Conservation (phyloP, 306 rosid species). For the Dalbergia cultrata region DNA sequence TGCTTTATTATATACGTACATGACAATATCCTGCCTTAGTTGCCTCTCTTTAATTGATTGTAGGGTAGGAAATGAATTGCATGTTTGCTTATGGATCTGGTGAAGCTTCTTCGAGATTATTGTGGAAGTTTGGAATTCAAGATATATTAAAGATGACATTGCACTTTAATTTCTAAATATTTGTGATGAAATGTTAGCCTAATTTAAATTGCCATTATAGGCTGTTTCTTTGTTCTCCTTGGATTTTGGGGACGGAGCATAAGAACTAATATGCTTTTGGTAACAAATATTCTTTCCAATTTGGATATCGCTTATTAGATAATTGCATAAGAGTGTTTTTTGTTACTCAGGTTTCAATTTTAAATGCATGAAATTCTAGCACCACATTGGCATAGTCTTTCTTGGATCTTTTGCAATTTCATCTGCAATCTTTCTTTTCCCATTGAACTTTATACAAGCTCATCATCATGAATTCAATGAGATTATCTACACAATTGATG, state of each 20-base stretch:
- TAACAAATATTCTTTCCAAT: conserved; percentile 41
- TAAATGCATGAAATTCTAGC: conserved; percentile 24
- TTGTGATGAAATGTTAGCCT: conserved; percentile 33
- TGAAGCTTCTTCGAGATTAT: conserved; percentile 81
- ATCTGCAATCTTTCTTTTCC: no score
- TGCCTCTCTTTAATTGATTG: conserved; percentile 41
- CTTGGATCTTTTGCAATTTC: no score
- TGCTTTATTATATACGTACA: conserved; percentile 33
- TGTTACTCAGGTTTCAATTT: conserved; percentile 18
- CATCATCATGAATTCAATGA: no score
- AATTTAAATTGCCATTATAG: no score
- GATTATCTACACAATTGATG: no score
- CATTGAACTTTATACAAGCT: no score
- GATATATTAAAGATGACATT: conserved; percentile 58
- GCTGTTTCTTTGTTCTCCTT: no score
- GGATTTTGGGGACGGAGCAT: conserved; percentile 83
- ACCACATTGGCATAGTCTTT: conserved; percentile 21
- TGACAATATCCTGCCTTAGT: conserved; percentile 39
- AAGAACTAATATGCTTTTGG: conserved; percentile 93
- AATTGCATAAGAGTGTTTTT: conserved; percentile 20
- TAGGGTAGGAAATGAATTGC: conserved; percentile 92
- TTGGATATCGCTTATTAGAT: conserved; percentile 34
- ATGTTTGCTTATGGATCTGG: conserved; percentile 93
- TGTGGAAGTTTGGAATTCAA: conserved; percentile 87
- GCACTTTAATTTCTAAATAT: conserved; percentile 40